These are phyloP conservation scores for Citropsis articulata DNA, from an alignment of 345 rosid species.

Conservation along the genomic window DNA sequence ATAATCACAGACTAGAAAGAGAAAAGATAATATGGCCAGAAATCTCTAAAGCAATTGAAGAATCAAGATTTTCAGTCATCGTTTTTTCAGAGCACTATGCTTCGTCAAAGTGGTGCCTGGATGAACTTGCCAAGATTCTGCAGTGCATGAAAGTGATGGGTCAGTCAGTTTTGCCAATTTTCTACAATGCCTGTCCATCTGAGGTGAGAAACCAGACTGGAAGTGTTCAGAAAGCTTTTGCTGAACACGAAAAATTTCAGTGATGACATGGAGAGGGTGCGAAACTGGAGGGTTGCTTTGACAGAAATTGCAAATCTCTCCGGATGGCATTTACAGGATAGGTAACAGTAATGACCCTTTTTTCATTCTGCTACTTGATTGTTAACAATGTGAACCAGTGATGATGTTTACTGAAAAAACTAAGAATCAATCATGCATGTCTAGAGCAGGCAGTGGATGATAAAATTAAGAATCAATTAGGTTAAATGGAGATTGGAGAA, in stretches of 20 bases:
- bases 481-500: background rate
- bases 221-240: constrained; percentile 9
- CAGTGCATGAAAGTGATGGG: constrained; percentile 14
- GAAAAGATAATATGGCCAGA: constrained; percentile 20
- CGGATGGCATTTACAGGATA: constrained; percentile 3
- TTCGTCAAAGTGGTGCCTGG: constrained; percentile 29
- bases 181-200: constrained; percentile 18
- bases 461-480: background rate
- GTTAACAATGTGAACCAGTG: background rate
- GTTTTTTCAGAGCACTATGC: constrained; percentile 27
- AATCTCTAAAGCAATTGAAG: constrained; percentile 24
- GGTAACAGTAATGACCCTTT: background rate
- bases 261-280: background rate
- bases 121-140: constrained; percentile 27
- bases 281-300: constrained; percentile 9
- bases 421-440: background rate
- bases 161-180: constrained; percentile 24
- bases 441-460: background rate
- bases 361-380: background rate
- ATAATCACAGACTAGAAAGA: constrained; percentile 21
- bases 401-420: background rate
- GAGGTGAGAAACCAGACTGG: constrained; percentile 6
- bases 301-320: constrained; percentile 3
- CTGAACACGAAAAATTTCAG: background rate
- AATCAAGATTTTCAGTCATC: constrained; percentile 17